These are phyloP conservation scores for Crucihimalaya himalaica DNA, from an alignment of 345 rosid species.

Conservation along the genomic window DNA sequence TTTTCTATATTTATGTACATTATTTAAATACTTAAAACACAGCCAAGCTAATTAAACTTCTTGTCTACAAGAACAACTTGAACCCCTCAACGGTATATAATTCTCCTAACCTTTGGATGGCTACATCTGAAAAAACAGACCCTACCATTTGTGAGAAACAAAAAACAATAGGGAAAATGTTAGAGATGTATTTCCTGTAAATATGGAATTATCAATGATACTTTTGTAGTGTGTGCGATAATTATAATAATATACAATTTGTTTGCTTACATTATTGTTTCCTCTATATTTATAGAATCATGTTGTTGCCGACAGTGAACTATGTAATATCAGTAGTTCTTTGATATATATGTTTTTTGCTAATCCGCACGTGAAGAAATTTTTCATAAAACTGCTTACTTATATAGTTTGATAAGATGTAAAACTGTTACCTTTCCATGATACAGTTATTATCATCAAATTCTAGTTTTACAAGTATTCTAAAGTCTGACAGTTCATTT, in stretches of 20 bases:
- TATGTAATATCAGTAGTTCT: not conserved
- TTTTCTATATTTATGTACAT: too few relatives aligned
- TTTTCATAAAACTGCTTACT: not conserved
- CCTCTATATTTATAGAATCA: not conserved
- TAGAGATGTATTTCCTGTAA: not conserved
- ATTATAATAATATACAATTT: not conserved
- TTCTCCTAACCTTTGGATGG: too few relatives aligned
- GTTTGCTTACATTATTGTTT: not conserved
- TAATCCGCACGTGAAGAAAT: not conserved
- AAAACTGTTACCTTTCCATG: not conserved
- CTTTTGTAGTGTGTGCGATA: not conserved
- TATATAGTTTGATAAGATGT: not conserved
- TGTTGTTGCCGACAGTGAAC: not conserved
- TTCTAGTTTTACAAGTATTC: too few relatives aligned
- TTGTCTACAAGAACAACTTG: too few relatives aligned
- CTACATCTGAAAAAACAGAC: not conserved
- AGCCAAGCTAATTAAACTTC: too few relatives aligned
- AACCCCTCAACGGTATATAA: too few relatives aligned
- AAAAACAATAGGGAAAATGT: not conserved
- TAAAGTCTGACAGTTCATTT: too few relatives aligned
- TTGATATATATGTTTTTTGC: not conserved
- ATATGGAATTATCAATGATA: not conserved
- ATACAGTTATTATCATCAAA: not conserved
- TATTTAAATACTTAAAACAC: too few relatives aligned
- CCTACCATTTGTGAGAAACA: not conserved